Evolutionary conservation across 139 green algal genomes (phyloP).

Genomic region (Asterochloris erici): DNA sequence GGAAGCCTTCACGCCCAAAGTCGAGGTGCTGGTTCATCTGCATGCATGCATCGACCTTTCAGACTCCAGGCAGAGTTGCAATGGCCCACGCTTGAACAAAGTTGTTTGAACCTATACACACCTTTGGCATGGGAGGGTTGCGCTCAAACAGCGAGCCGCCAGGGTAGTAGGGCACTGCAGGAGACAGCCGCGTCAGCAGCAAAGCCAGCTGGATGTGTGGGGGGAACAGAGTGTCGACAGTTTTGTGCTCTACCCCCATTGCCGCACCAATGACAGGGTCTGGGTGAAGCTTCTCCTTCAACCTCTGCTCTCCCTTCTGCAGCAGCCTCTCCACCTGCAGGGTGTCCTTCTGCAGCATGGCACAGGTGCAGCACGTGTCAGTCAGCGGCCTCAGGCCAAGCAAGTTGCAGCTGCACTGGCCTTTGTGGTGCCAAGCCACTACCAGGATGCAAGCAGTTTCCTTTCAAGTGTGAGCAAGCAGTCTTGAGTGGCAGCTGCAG

Average conservation of each 20-base stretch:
- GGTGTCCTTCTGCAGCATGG: conserved; percentile 19
- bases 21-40: conserved; percentile 16
- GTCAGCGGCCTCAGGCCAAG: too few relatives aligned
- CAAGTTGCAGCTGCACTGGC: too few relatives aligned
- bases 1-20: conserved; percentile 9
- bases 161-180: conserved; percentile 51
- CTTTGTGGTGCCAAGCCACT: neutral
- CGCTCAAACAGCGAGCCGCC: conserved; percentile 50
- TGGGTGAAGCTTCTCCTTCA: conserved; percentile 39
- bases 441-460: neutral
- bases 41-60: neutral
- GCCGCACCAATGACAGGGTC: conserved; percentile 53
- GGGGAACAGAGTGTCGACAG: neutral
- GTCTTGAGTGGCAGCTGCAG: neutral
- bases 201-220: neutral
- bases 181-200: neutral
- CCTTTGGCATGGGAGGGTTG: conserved; percentile 41
- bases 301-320: conserved; percentile 27
- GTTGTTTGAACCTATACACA: too few relatives aligned
- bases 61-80: too few relatives aligned
- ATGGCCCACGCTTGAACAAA: too few relatives aligned
- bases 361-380: too few relatives aligned
- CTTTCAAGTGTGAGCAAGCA: too few relatives aligned
- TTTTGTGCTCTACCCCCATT: neutral
- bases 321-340: conserved; percentile 31